phyloP scores from a whole-genome alignment of 768 basidiomycete species.

The Naganishia vishniacii region DNA sequence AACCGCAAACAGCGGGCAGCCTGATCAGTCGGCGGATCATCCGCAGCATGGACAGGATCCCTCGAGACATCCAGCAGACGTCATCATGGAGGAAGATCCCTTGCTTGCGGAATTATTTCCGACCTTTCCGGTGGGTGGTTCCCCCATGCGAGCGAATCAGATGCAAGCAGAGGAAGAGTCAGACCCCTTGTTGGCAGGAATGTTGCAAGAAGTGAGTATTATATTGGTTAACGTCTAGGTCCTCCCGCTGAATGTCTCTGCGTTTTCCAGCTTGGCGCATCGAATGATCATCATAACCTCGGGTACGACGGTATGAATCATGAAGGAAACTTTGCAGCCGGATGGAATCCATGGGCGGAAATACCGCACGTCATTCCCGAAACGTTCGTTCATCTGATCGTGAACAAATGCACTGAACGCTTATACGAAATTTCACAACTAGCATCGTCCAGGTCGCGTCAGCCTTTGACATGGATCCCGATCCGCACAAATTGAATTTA shows the following conservation, averaged over 20 bases:
- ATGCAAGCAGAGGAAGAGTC: conserved; percentile 7
- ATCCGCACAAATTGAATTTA: conserved; percentile 37
- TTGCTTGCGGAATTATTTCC: conserved; percentile 11
- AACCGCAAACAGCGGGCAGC: not conserved
- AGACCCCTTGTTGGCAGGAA: conserved; percentile 13
- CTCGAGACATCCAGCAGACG: not conserved
- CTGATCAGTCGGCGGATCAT: not conserved
- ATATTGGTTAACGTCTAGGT: too few species aligned
- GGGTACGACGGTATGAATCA: not conserved
- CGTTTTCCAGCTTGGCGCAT: not conserved
- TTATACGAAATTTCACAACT: not conserved
- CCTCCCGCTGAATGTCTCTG: too few species aligned
- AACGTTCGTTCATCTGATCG: not conserved
- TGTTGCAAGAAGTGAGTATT: conserved; percentile 19
- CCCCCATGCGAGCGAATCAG: conserved; percentile 2
- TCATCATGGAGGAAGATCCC: conserved; percentile 15
- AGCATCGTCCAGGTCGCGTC: conserved; percentile 31
- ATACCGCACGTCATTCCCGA: conserved; percentile 16
- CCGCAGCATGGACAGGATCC: not conserved
- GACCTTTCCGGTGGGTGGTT: not conserved
- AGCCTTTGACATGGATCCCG: conserved; percentile 32
- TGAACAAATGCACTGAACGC: not conserved
- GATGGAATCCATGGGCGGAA: conserved; percentile 19
- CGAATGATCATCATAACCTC: not conserved
- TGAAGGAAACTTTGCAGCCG: conserved; percentile 2